Evolutionary conservation across 768 basidiomycete species (phyloP), one percentile per base, ranked within the genome.

Genomic region (Rossbeevera mucosa): DNA sequence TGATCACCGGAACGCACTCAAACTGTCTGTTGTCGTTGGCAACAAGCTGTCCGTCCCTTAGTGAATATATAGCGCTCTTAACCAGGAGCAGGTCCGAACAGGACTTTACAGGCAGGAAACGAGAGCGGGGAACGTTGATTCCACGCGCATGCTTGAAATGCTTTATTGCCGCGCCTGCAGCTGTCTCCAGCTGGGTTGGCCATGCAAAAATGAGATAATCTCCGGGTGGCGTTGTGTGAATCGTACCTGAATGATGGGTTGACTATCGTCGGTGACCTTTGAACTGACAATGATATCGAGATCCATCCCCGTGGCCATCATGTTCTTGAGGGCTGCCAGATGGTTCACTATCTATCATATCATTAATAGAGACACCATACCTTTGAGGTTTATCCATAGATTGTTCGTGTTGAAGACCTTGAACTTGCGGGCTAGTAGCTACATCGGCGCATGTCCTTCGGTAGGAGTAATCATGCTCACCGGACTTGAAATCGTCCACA

Each of bases 201-300:
- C 31, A 33, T 28, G 36, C 40, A 16, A 25, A 12, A 18, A 42
- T 50, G 31, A 48, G 48, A 38, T 48, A 51, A 53, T 46, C 48
- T 46, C 57, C 46, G 50, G 20, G 30, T 13, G 48, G 49, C 3
- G n/a, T 30, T n/a, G 41, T 30, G 31, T 7, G n/a, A 24, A 24
- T 33, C 64, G 47, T 61, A 78, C 80, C 76, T 87, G 91, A 60
- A 96, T 81, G 65, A 96, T 86, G 29, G 91, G 77, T 57, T 86
- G 81, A 14, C 93, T 94, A 54, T 88, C 83, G 60, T 95, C 93
- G 25, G 83, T 88, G 54, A 79, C 80, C 79, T 94, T 91, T 60
- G 84, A 84, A 75, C 94, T 94, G 73, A 93, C 83, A 73, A 95
- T 95, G 72, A 96, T 94, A 66, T 97, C 94, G 45, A 97, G 79